A percentile compares a stretch with the other conserved stretches of the same genome.
phyloP scores from a whole-genome alignment of 2,329 filamentous ascomycete species.

The Bipolaris victoriae region DNA sequence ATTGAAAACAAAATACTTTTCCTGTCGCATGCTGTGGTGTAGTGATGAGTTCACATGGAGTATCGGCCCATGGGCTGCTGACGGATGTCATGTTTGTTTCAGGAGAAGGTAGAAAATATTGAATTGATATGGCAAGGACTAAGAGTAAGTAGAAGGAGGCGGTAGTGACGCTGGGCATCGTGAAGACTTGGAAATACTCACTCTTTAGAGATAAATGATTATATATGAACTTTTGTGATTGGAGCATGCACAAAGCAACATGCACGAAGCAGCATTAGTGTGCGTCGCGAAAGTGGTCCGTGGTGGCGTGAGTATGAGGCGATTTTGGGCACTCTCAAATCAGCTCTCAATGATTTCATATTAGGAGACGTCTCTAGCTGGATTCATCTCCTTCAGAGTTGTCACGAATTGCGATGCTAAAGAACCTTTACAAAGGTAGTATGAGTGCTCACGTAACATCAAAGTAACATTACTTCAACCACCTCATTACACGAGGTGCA shows the following conservation, averaged over 20 bases:
- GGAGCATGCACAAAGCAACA: neutral
- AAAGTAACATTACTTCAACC: neutral
- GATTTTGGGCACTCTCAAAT: constrained; percentile 1
- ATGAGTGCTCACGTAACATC: neutral
- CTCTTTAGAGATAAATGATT: neutral
- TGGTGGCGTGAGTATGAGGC: constrained; percentile 27
- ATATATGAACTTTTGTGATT: neutral
- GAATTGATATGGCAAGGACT: constrained; percentile 10
- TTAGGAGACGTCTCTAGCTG: neutral
- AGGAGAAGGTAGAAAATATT: constrained; percentile 10
- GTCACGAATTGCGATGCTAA: neutral
- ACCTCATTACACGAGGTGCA: neutral
- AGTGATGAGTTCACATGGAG: constrained; percentile 33
- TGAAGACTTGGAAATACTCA: neutral
- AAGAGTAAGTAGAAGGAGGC: constrained; percentile 11
- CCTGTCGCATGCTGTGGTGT: constrained; percentile 43
- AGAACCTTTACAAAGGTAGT: neutral
- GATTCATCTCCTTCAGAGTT: neutral
- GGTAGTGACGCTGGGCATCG: constrained; percentile 17
- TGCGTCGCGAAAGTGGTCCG: constrained; percentile 19
- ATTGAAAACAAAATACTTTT: constrained; percentile 21
- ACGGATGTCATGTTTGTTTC: constrained; percentile 2
- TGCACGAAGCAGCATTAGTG: constrained; percentile 2
- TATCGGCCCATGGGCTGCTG: constrained; percentile 39
- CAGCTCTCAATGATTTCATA: neutral